These are phyloP conservation scores for Heritiera littoralis DNA, from an alignment of 345 rosid genomes.

Conservation along the genomic window DNA sequence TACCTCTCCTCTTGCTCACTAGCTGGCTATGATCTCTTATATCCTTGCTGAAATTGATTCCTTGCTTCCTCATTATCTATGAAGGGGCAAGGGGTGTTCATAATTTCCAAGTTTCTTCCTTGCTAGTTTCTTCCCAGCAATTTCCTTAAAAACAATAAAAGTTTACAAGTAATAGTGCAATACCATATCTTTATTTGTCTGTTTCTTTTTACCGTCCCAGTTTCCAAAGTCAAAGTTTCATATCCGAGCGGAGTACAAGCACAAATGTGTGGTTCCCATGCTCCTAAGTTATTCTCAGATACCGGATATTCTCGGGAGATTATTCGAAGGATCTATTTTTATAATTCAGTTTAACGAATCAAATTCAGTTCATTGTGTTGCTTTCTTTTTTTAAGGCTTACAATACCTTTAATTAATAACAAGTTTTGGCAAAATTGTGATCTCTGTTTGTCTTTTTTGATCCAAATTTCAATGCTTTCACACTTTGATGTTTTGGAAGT, in stretches of 20 bases:
- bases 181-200: not conserved
- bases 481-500: not conserved
- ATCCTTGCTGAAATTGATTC: not conserved
- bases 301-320: not conserved
- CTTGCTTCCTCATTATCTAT: not conserved
- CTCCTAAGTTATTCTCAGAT: not conserved
- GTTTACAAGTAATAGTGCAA: not conserved
- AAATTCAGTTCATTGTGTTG: not conserved
- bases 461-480: not conserved
- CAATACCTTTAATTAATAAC: not conserved
- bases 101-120: not conserved
- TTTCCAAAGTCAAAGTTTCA: not conserved
- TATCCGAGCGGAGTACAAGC: not conserved
- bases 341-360: not conserved
- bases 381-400: not conserved
- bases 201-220: not conserved
- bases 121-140: not conserved
- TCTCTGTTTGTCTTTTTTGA: not conserved
- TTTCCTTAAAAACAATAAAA: not conserved
- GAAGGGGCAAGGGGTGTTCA: not conserved
- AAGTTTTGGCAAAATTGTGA: not conserved
- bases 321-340: not conserved
- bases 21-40: not conserved
- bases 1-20: not conserved
- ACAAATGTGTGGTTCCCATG: not conserved